Evolutionary conservation across 768 basidiomycete species (phyloP).

Genomic region (Leccinum pellstonianum): DNA sequence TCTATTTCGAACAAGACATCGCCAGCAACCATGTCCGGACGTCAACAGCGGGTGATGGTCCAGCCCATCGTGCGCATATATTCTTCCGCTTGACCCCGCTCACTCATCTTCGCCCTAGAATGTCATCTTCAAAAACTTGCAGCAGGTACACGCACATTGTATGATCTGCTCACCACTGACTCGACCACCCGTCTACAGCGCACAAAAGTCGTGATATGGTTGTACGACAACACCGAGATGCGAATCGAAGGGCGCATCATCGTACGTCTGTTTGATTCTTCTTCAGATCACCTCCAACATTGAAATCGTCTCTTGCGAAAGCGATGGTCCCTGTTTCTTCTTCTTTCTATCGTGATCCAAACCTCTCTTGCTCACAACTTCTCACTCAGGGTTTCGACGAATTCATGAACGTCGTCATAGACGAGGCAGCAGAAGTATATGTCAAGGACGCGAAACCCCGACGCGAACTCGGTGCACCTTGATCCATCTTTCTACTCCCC

Average conservation of each 20-base stretch:
- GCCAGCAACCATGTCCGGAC: conserved; percentile 72
- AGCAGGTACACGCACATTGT: conserved; percentile 53
- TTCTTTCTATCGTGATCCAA: conserved; percentile 1
- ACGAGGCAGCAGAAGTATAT: conserved; percentile 90
- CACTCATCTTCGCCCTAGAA: conserved; percentile 50
- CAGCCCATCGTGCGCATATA: conserved; percentile 98
- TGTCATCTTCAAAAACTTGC: conserved; percentile 97
- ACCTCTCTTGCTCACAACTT: conserved; percentile 24
- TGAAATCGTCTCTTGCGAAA: conserved; percentile 40
- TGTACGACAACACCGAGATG: conserved; percentile 97
- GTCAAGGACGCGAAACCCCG: conserved; percentile 87
- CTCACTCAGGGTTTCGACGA: conserved; percentile 89
- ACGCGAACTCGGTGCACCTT: conserved; percentile 70
- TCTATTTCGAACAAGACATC: conserved; percentile 1
- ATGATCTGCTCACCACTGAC: conserved; percentile 12
- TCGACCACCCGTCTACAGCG: conserved; percentile 45
- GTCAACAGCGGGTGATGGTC: conserved; percentile 97
- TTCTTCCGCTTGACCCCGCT: conserved; percentile 15
- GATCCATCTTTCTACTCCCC: background rate
- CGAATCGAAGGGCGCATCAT: conserved; percentile 94
- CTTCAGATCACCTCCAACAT: conserved; percentile 34
- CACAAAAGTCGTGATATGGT: conserved; percentile 86
- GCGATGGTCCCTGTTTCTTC: conserved; percentile 24
- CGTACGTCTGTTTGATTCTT: conserved; percentile 54
- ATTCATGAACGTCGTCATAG: conserved; percentile 98